Base-by-base conservation (phyloP, 257 asterid genomes). In the Scutellaria minor region DNA sequence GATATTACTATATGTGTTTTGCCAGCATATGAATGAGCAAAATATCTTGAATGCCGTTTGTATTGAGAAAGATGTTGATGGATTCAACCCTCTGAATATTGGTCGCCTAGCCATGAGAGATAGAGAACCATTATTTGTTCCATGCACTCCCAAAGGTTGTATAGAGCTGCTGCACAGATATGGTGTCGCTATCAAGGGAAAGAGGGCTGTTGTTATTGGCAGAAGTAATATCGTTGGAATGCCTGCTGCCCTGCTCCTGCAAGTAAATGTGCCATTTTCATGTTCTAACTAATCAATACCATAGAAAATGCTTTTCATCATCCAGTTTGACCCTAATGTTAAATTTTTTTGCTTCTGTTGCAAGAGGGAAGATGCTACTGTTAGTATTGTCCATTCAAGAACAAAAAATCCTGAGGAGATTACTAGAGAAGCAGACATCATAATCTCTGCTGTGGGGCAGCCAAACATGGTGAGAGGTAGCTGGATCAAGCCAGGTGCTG, bases 131-230 rank as follows among this genome's bases (percentile, higher is more conserved):
- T 75, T 89, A 64, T 91, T 88, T 79, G 93, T 94, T 68, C 97
- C 98, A 0, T 94, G 98, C 77, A 94, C 98, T 0, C 97, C 99
- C 71, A 94, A 88, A 81, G 97, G 97, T 66, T 94, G 99, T 66
- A 84, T 94, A 75, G 96, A 94, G 85, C 70, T 91, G 72, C 83
- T 94, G 87, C 97, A 84, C 31, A 86, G 98, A 74, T 86, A 88
- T 73, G 85, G 81, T 47, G 75, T 94, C 50, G 57, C 78, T 7
- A 94, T 94, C 83, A 94, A 94, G 83, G 96, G 97, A 63, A 89
- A 86, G 86, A 85, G 89, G 50, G 97, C 95, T 9, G 97, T 84
- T 69, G 97, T 94, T 45, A 83, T 94, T 63, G 97, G 99, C 71
- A 80, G 97, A 89, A 94, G 99, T 73, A 94, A 94, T 68, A 91